Percentiles rank a stretch among this genome's conserved stretches.
phyloP scores from a whole-genome alignment of 805 yeast species.

The Yarrowia bubula region DNA sequence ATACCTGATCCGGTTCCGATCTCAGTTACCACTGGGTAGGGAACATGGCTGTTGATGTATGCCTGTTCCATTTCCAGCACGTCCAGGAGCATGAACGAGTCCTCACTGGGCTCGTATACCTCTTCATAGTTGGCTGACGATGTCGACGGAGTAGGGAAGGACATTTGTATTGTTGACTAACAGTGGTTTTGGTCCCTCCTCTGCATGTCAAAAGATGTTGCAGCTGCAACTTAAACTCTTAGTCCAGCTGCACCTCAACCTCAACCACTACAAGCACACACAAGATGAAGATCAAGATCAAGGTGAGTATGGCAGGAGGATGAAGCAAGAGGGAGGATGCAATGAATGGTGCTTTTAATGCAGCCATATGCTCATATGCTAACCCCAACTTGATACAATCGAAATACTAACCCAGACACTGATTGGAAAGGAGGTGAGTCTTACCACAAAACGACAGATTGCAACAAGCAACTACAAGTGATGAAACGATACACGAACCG shows the following conservation, averaged over 20 bases:
- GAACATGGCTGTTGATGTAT: slow-evolving; percentile 30
- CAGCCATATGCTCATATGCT: background rate
- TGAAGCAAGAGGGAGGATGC: background rate
- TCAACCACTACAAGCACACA: slow-evolving; percentile 2
- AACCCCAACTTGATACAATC: too few species aligned
- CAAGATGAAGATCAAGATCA: slow-evolving; percentile 64
- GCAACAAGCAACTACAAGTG: background rate
- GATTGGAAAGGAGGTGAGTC: slow-evolving; percentile 70
- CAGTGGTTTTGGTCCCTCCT: background rate
- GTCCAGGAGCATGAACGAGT: slow-evolving; percentile 80
- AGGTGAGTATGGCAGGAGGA: slow-evolving; percentile 41
- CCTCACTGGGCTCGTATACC: slow-evolving; percentile 95
- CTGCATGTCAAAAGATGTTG: background rate
- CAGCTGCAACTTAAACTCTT: slow-evolving; percentile 9
- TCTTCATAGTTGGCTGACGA: slow-evolving; percentile 55
- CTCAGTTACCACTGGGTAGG: slow-evolving; percentile 65
- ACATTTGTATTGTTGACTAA: background rate
- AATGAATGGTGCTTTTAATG: background rate
- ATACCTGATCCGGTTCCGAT: slow-evolving; percentile 93
- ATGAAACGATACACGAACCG: background rate
- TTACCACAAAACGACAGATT: background rate
- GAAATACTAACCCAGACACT: slow-evolving; percentile 47
- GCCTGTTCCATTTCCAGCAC: slow-evolving; percentile 60
- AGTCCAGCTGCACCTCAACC: slow-evolving; percentile 6
- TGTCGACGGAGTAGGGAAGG: slow-evolving; percentile 58